These are phyloP conservation scores for Acanthamoeba castellanii DNA, from an alignment of 208 protist species.

Conservation along the genomic window DNA sequence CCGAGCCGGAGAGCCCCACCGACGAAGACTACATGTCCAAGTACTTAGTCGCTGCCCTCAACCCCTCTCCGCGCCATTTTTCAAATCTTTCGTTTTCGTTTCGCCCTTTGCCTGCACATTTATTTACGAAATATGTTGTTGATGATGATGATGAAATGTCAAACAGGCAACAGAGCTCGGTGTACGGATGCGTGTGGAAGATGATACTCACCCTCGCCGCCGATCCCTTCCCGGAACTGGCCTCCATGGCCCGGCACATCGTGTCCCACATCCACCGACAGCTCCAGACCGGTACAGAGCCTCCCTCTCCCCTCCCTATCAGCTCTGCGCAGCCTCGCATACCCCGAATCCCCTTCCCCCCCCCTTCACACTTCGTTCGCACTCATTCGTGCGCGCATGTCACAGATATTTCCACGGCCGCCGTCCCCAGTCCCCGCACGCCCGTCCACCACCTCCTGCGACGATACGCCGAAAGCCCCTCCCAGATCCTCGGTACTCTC, in stretches of 20 bases:
- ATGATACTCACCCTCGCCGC: constrained; percentile 49
- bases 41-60: not conserved
- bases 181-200: constrained; percentile 81
- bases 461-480: constrained; percentile 16
- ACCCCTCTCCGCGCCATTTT: not conserved
- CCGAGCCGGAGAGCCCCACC: not conserved
- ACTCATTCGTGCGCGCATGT: too few species aligned
- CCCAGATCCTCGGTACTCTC: constrained; percentile 6
- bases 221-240: constrained; percentile 75
- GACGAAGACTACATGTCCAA: constrained; percentile 45
- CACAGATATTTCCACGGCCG: not conserved
- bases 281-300: not conserved
- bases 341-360: too few species aligned
- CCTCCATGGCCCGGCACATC: constrained; percentile 53
- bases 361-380: too few species aligned
- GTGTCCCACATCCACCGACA: constrained; percentile 46
- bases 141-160: too few species aligned
- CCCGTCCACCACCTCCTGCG: not conserved
- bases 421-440: not conserved
- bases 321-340: not conserved
- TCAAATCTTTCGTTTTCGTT: not conserved
- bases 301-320: not conserved
- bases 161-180: constrained; percentile 40
- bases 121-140: too few species aligned
- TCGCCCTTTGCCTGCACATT: not conserved